A percentile compares a stretch with the other conserved stretches of the same genome.
phyloP scores from a whole-genome alignment of 371 early-diverging fungal species.

The Amoeboaphelidium protococcarum region DNA sequence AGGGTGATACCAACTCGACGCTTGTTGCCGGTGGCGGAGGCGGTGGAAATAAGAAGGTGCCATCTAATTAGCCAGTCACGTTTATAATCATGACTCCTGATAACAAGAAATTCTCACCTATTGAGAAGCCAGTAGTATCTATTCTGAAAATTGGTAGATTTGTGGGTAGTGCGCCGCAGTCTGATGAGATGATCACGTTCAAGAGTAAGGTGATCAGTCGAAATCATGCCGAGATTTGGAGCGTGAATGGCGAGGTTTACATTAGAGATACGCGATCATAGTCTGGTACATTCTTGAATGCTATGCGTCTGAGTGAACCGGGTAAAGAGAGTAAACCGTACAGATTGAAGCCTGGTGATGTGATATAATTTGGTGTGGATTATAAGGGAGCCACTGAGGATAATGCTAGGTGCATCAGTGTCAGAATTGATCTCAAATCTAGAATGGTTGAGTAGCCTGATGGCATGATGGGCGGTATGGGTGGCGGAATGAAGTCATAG shows the following conservation, averaged over 20 bases:
- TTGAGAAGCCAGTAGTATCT: background rate
- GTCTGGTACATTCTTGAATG: conserved; percentile 87
- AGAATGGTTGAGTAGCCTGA: background rate
- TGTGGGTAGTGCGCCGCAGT: background rate
- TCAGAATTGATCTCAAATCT: background rate
- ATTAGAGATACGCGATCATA: conserved; percentile 76
- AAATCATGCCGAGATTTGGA: conserved; percentile 76
- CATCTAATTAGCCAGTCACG: background rate
- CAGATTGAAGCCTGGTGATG: conserved; percentile 61
- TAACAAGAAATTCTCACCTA: background rate
- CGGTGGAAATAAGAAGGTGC: background rate
- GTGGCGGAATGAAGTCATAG: too few relatives aligned
- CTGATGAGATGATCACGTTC: conserved; percentile 16
- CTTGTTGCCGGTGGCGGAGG: background rate
- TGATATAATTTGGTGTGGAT: conserved; percentile 80
- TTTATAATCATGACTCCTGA: background rate
- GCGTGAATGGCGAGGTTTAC: conserved; percentile 48
- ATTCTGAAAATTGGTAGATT: background rate
- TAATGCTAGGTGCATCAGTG: background rate
- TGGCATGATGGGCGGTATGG: too few relatives aligned
- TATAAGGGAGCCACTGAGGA: conserved; percentile 67
- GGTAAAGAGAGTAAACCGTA: conserved; percentile 54
- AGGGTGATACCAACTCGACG: background rate
- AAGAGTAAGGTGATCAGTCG: conserved; percentile 77
- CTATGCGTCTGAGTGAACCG: conserved; percentile 56